Percentiles rank a stretch among this genome's conserved stretches.
Evolutionary conservation across 176 grass and related monocot species (phyloP).

Genomic region (Hordeum marinum): DNA sequence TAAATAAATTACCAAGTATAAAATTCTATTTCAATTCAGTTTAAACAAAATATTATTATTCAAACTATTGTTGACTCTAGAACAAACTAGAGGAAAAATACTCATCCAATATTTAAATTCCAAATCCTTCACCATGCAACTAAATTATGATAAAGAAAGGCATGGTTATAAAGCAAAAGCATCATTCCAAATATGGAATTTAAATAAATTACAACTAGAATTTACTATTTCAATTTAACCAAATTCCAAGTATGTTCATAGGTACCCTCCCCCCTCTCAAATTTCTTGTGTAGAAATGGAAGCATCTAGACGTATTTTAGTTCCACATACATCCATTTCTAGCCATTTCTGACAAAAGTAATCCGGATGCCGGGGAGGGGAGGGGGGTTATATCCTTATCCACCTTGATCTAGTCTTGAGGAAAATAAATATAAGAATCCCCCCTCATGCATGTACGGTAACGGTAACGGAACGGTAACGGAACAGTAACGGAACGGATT

Average conservation of each 20-base stretch:
- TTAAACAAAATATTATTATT: neutral
- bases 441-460: too few relatives aligned
- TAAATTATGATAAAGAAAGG: neutral
- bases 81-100: neutral
- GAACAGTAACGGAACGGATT: too few relatives aligned
- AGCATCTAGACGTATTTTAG: too few relatives aligned
- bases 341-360: too few relatives aligned
- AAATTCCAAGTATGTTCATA: neutral
- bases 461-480: too few relatives aligned
- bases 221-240: neutral
- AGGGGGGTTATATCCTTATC: neutral
- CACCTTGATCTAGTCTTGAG: neutral
- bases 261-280: too few relatives aligned
- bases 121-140: neutral
- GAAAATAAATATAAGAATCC: neutral
- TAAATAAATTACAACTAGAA: neutral
- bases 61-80: neutral
- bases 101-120: neutral
- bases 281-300: too few relatives aligned
- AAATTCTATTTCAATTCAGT: too few relatives aligned
- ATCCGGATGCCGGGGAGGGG: too few relatives aligned
- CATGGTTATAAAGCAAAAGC: neutral
- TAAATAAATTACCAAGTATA: too few relatives aligned
- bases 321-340: too few relatives aligned
- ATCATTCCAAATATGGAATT: neutral